Evolutionary conservation across 306 rosid species (phyloP).

Genomic region (Cyamopsis tetragonoloba): DNA sequence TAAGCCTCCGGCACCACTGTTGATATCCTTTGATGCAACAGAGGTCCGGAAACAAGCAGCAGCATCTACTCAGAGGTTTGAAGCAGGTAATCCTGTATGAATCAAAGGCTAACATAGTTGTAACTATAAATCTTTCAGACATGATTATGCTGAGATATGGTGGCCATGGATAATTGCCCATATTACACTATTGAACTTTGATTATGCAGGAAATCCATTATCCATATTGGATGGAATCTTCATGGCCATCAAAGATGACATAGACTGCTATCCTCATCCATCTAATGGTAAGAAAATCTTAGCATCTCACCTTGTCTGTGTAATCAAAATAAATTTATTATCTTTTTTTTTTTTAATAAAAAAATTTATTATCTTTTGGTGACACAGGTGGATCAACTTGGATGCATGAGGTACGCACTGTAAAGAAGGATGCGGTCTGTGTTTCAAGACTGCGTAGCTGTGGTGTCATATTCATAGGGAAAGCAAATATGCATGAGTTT

Average conservation of each 20-base stretch:
- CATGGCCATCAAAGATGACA: conserved; percentile 94
- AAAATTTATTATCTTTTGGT: conserved; percentile 21
- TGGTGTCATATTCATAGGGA: conserved; percentile 84
- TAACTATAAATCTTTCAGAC: conserved; percentile 3
- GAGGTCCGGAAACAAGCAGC: conserved; percentile 80
- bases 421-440: conserved; percentile 56
- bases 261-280: conserved; percentile 80
- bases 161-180: background rate
- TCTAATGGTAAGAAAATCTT: conserved; percentile 59
- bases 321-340: conserved; percentile 2
- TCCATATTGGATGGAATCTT: conserved; percentile 95
- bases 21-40: conserved; percentile 75
- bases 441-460: conserved; percentile 80
- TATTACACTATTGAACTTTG: conserved; percentile 21
- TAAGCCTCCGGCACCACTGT: conserved; percentile 58
- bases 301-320: conserved; percentile 11
- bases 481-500: conserved; percentile 94
- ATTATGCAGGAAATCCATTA: conserved; percentile 62
- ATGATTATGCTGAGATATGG: conserved; percentile 6
- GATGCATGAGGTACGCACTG: conserved; percentile 89
- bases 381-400: conserved; percentile 79
- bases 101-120: conserved; percentile 9
- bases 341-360: no score
- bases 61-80: conserved; percentile 83
- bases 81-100: conserved; percentile 61